Evolutionary conservation across 2,329 filamentous ascomycete species (phyloP).

Genomic region (Davidsoniella eucalypti): DNA sequence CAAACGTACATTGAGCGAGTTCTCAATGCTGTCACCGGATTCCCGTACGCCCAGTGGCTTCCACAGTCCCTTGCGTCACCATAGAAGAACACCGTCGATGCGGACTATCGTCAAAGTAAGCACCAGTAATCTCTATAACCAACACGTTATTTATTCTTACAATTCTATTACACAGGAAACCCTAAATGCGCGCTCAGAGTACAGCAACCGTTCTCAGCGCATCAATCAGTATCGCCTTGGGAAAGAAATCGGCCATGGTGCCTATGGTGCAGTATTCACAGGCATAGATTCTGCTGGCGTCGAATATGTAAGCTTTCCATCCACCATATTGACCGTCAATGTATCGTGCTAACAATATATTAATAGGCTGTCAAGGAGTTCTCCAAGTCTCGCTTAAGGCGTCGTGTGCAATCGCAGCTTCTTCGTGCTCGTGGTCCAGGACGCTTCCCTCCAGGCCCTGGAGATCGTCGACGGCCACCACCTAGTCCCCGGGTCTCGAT

Average conservation of each 20-base stretch:
- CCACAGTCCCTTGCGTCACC: conserved; percentile 38
- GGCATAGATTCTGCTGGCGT: conserved; percentile 79
- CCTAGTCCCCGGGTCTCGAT: conserved; percentile 7
- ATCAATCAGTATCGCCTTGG: conserved; percentile 94
- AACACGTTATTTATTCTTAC: not conserved
- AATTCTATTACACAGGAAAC: conserved; percentile 48
- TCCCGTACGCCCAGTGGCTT: conserved; percentile 3
- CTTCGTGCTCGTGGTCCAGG: conserved; percentile 41
- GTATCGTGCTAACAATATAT: conserved; percentile 13
- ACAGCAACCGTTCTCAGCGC: conserved; percentile 71
- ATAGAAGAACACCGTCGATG: conserved; percentile 38
- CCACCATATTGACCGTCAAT: not conserved
- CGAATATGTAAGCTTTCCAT: conserved; percentile 59
- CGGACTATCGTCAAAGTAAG: conserved; percentile 41
- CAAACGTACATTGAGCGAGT: conserved; percentile 11
- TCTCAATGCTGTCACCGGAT: conserved; percentile 11
- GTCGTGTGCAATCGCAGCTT: conserved; percentile 78
- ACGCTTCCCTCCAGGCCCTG: conserved; percentile 18
- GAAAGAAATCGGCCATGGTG: conserved; percentile 92
- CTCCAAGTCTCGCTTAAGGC: conserved; percentile 78
- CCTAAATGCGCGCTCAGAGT: conserved; percentile 74
- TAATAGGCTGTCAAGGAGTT: conserved; percentile 87
- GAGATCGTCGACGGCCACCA: conserved; percentile 9
- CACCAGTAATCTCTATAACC: not conserved
- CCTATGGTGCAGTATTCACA: conserved; percentile 83